phyloP scores from a whole-genome alignment of 768 basidiomycete species.

The Tulasnella sp. region DNA sequence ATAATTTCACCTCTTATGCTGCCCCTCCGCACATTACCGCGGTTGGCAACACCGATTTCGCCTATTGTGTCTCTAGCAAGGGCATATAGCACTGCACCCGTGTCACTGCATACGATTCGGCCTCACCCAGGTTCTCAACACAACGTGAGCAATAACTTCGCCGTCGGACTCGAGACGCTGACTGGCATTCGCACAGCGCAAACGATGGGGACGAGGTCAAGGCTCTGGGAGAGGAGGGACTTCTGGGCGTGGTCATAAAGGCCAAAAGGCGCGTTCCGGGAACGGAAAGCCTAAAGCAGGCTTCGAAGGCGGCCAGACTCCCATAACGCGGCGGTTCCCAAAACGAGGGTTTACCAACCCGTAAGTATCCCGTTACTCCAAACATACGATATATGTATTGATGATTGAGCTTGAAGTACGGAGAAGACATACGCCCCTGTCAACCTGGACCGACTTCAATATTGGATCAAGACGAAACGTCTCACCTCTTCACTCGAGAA shows the following conservation, averaged over 20 bases:
- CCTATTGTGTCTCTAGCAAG: not conserved
- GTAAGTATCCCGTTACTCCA: conserved; percentile 36
- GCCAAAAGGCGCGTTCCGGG: conserved; percentile 86
- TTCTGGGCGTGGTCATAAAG: conserved; percentile 87
- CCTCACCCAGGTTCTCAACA: conserved; percentile 7
- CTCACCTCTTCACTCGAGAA: conserved; percentile 61
- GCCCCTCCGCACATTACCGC: not conserved
- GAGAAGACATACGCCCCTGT: conserved; percentile 67
- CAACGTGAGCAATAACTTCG: not conserved
- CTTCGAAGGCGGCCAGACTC: conserved; percentile 96
- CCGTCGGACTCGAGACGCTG: not conserved
- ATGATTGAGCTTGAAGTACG: conserved; percentile 36
- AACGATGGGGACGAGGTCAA: conserved; percentile 89
- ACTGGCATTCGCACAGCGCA: conserved; percentile 43
- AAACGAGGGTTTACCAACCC: conserved; percentile 90
- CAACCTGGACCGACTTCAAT: conserved; percentile 76
- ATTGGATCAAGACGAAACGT: conserved; percentile 81
- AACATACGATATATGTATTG: not conserved
- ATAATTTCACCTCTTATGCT: not conserved
- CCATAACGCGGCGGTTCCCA: conserved; percentile 78
- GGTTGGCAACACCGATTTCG: not conserved
- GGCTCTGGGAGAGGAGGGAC: conserved; percentile 87
- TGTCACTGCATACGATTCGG: not conserved
- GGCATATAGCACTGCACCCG: not conserved
- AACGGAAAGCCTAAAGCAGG: conserved; percentile 67